A percentile compares a stretch with the other conserved stretches of the same genome.
phyloP scores from a whole-genome alignment of 2,329 filamentous ascomycete genomes.

The Colletotrichum trifolii region DNA sequence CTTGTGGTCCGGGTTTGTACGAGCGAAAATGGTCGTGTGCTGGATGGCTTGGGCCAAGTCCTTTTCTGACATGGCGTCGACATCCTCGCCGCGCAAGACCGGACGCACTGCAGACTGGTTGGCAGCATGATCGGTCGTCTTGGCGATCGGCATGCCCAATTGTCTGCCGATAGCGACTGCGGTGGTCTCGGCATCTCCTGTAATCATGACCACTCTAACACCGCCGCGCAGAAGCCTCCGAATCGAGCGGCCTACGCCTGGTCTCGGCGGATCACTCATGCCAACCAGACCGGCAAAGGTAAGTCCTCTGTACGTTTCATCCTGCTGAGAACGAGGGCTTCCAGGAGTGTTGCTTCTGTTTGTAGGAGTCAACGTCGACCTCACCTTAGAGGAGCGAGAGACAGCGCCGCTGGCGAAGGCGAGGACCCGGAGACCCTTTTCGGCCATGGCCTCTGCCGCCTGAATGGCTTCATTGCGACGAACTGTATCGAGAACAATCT shows the following conservation, averaged over 20 bases:
- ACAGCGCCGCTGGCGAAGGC: slow-evolving; percentile 90
- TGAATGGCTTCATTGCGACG: slow-evolving; percentile 79
- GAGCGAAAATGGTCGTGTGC: slow-evolving; percentile 92
- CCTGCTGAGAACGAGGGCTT: slow-evolving; percentile 47
- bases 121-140: slow-evolving; percentile 60
- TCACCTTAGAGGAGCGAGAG: slow-evolving; percentile 55
- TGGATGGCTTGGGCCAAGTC: slow-evolving; percentile 87
- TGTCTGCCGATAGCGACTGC: slow-evolving; percentile 94
- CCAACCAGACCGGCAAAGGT: slow-evolving; percentile 93
- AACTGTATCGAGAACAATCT: slow-evolving; percentile 84
- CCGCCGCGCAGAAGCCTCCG: slow-evolving; percentile 90
- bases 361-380: slow-evolving; percentile 46
- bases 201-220: slow-evolving; percentile 99
- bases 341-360: slow-evolving; percentile 66
- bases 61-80: slow-evolving; percentile 90
- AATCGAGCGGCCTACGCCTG: slow-evolving; percentile 90
- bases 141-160: slow-evolving; percentile 87
- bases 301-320: slow-evolving; percentile 81
- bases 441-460: slow-evolving; percentile 88
- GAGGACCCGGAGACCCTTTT: slow-evolving; percentile 88
- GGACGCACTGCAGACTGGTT: slow-evolving; percentile 72
- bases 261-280: slow-evolving; percentile 96
- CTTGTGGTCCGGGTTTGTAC: slow-evolving; percentile 97
- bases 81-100: slow-evolving; percentile 88
- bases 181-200: slow-evolving; percentile 94